Percentiles rank a stretch among this genome's conserved stretches.
Conservation (phyloP, 2,329 filamentous ascomycete species). For the Trichoderma brevicompactum region DNA sequence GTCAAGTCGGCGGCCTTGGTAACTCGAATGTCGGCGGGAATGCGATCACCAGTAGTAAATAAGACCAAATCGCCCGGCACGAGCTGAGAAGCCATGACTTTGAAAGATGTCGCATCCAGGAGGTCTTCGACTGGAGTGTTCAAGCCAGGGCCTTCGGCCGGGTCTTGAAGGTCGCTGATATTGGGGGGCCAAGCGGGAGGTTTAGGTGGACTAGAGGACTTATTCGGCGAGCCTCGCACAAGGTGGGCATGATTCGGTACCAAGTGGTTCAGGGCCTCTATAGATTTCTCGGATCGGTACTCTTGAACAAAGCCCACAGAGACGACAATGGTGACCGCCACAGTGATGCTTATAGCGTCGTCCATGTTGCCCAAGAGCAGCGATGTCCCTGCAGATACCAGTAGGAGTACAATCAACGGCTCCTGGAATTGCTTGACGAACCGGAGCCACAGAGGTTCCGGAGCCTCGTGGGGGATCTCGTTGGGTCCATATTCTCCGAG, state of each 20-base stretch:
- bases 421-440: conserved; percentile 98
- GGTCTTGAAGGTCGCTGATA: conserved; percentile 51
- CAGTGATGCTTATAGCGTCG: conserved; percentile 92
- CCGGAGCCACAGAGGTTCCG: conserved; percentile 91
- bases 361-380: conserved; percentile 91
- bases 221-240: conserved; percentile 65
- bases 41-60: conserved; percentile 94
- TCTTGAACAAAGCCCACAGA: conserved; percentile 96
- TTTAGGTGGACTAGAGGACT: conserved; percentile 39
- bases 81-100: conserved; percentile 83
- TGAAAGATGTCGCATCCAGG: conserved; percentile 75
- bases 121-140: conserved; percentile 65
- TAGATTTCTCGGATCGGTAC: conserved; percentile 95
- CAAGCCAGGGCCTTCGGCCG: conserved; percentile 49
- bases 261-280: conserved; percentile 90
- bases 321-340: conserved; percentile 96
- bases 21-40: conserved; percentile 94
- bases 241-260: conserved; percentile 95
- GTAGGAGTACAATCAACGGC: conserved; percentile 87
- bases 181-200: conserved; percentile 55
- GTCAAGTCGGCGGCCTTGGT: conserved; percentile 87
- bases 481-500: conserved; percentile 84
- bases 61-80: conserved; percentile 92
- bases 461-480: conserved; percentile 90
- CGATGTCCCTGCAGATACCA: conserved; percentile 86